Evolutionary conservation across 2,329 filamentous ascomycete species (phyloP), one percentile per base, ranked within the genome.

Genomic region (Diplodia mutila): DNA sequence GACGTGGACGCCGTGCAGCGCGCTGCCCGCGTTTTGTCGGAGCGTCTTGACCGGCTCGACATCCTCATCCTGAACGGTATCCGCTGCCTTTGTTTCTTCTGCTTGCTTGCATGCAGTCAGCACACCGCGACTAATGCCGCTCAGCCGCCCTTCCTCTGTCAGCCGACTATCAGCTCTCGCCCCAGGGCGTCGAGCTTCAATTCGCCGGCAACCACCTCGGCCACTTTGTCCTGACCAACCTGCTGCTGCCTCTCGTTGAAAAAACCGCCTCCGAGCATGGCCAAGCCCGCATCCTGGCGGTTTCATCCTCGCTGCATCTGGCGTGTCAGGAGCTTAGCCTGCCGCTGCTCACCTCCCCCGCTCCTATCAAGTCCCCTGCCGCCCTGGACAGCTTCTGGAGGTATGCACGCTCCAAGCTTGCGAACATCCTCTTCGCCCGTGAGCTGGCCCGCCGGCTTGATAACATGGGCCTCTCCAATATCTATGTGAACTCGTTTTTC

Each of bases 361-460:
- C 67, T 1, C 69, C 53, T 18, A 68, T 69, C 27, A 77, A 76
- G 67, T 53, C 34, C 25, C 55, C 67, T 21, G 67, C 68, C 18
- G 51, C 67, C 6, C 48, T 71, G 11, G 75, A 79, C 68, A 70
- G 70, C 6, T 59, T 72, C 27, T 78, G 73, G 75, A 72, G 75
- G 11, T 79, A 79, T 69, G 74, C 61, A 0, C 74, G 76, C 21
- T 74, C 73, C 51, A 78, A 79, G 67, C 68, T 79, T 6, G 76
- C 72, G 2, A 75, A 75, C 34, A 75, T 78, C 37, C 74, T 79
- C 5, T 76, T 77, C 64, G 72, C 72, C 2, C 70, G 73, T 37
- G 74, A 78, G 57, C 72, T 79, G 3, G 71, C 69, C 23, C 68
- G 70, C 7, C 70, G 72, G 29, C 71, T 78, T 1, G 57, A 69